Percentiles rank a stretch among this genome's conserved stretches.
Conservation (phyloP, 31 red algal genomes). For the Asparagopsis taxiformis region DNA sequence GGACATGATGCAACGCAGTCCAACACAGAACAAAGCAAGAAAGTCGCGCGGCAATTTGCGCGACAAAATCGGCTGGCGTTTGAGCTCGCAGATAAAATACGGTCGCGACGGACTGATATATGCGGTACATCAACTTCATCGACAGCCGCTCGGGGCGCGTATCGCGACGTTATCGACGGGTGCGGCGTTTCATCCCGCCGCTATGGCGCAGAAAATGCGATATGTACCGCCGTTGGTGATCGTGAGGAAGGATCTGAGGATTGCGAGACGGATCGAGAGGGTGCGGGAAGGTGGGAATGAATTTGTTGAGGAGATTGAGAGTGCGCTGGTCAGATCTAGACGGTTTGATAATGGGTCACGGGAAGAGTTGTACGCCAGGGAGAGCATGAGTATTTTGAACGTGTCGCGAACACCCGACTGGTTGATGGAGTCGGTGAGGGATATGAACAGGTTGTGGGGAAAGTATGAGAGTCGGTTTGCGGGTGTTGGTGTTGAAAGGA, state of each 20-base stretch:
- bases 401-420: too few species aligned
- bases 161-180: constrained; percentile 6
- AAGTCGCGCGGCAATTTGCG: not conserved
- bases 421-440: too few species aligned
- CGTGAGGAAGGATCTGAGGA: constrained; percentile 7
- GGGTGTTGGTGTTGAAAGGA: too few species aligned
- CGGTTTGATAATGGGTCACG: too few species aligned
- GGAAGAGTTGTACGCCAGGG: too few species aligned
- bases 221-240: constrained; percentile 6
- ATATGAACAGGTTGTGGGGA: too few species aligned
- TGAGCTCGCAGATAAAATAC: constrained; percentile 28
- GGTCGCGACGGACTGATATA: constrained; percentile 25
- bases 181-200: not conserved
- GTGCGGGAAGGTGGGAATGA: not conserved
- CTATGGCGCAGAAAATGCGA: not conserved
- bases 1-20: not conserved
- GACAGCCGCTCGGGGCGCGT: not conserved
- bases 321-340: not conserved
- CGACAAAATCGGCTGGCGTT: not conserved
- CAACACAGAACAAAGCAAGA: not conserved
- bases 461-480: too few species aligned
- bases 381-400: too few species aligned
- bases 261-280: not conserved
- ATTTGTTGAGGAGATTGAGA: not conserved
- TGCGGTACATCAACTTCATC: constrained; percentile 20